Percentiles rank a stretch among this genome's conserved stretches.
Evolutionary conservation across 192 early-diverging fungal species (phyloP).

Genomic region (Coemansia sp.): DNA sequence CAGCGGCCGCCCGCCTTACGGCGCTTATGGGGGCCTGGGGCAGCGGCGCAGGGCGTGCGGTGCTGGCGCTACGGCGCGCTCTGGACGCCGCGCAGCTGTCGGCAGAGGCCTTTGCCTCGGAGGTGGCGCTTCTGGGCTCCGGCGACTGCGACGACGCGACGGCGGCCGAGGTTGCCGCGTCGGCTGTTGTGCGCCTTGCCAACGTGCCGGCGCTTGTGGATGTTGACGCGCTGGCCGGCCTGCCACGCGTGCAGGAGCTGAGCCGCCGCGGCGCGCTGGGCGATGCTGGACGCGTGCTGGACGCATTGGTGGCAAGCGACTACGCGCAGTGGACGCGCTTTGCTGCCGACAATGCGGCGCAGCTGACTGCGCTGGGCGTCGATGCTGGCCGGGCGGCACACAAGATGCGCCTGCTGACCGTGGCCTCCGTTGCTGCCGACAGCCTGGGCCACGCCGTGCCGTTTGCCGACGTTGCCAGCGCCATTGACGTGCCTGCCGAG

Average conservation of each 20-base stretch:
- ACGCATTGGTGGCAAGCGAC: slow-evolving; percentile 29
- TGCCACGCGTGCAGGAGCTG: slow-evolving; percentile 63
- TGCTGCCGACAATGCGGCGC: slow-evolving; percentile 50
- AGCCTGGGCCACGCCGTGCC: slow-evolving; percentile 64
- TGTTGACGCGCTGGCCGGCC: slow-evolving; percentile 70
- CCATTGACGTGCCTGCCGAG: slow-evolving; percentile 66
- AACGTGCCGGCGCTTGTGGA: slow-evolving; percentile 65
- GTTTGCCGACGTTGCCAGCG: slow-evolving; percentile 69
- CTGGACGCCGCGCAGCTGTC: slow-evolving; percentile 18
- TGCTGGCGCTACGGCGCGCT: slow-evolving; percentile 41
- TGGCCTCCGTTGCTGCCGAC: slow-evolving; percentile 72
- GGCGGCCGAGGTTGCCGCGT: slow-evolving; percentile 53
- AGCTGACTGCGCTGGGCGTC: slow-evolving; percentile 55
- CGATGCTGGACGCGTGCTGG: slow-evolving; percentile 60
- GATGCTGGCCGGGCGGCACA: slow-evolving; percentile 54
- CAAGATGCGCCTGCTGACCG: slow-evolving; percentile 85
- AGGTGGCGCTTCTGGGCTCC: slow-evolving; percentile 64
- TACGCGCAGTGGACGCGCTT: slow-evolving; percentile 47
- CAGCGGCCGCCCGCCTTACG: slow-evolving; percentile 16
- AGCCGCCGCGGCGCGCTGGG: slow-evolving; percentile 62
- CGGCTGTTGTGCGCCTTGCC: slow-evolving; percentile 66
- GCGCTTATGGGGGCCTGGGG: slow-evolving; percentile 29
- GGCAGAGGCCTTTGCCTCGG: slow-evolving; percentile 36
- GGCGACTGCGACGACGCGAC: slow-evolving; percentile 36
- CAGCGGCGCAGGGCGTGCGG: slow-evolving; percentile 53